Evolutionary conservation across 1,139 yeast species (phyloP), one percentile per base, ranked within the genome.

Genomic region (Magnusiomyces suaveolens): DNA sequence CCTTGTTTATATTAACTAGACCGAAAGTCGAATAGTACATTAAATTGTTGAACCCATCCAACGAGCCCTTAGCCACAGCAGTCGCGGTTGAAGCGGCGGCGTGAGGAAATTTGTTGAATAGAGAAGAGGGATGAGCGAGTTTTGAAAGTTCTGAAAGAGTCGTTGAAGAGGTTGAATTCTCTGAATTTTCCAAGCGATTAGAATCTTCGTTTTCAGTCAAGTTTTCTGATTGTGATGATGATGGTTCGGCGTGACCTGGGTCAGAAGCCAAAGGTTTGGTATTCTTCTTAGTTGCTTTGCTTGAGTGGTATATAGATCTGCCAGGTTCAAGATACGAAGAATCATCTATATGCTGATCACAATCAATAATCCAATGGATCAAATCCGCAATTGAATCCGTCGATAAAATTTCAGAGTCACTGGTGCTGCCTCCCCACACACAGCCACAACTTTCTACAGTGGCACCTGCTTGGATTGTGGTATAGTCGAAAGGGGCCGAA

Each of bases 231-330:
- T 20, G 20, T 41, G 44, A 10, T 41, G 44, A 41, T 3, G 44
- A 41, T 8, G 33, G 12, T 29, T 29, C 33, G 12, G 6, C 33
- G 12, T 6, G 12, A 29, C 12, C 33, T 6, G 12, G 33, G 12
- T 29, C 12, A 29, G 33, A 29, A 6, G 6, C 12, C 6, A 6
- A 6, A 29, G 12, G 12, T 29, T 29, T 29, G 2, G 46, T 21
- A 16, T 41, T n/a, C 10, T 43, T 43, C n/a, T 48, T 44, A 20
- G 20, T 29, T 23, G 52, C 48, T 48, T 53, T 59, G 44, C 57
- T 54, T 44, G 63, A 51, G 43, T 64, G 64, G 41, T 63, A 63
- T 4, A 63, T 64, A 53, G 62, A 64, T 38, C 67, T 68, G 4
- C 66, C 59, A 1, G 62, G 60, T 41, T 66, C 68, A 12, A 60